These are phyloP conservation scores for Helianthus annuus DNA, from an alignment of 129 eudicot genomes.

Conservation along the genomic window HanXRQr2.0-SUNRISE NC_035444.2:54081109-54081608, in stretches of 20 bases:
- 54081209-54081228: constrained; percentile 31
- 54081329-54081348: constrained; percentile 34
- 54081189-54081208: constrained; percentile 34
- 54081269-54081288: constrained; percentile 34
- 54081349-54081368: constrained; percentile 34
- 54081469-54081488: background rate
- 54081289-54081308: constrained; percentile 29
- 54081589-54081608: no score
- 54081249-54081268: constrained; percentile 32
- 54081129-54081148: background rate
- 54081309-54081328: constrained; percentile 32
- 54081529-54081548: no score
- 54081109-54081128: background rate
- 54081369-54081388: constrained; percentile 33
- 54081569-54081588: no score
- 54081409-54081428: constrained; percentile 32
- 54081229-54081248: constrained; percentile 35
- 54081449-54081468: constrained; percentile 19
- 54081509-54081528: no score
- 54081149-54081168: constrained; percentile 23
- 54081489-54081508: no score
- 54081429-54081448: constrained; percentile 26
- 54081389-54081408: constrained; percentile 25
- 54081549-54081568: no score
- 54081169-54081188: constrained; percentile 29